Base-by-base conservation (phyloP, 2,329 filamentous ascomycete species). In the Ceratocystis variospora region DNA sequence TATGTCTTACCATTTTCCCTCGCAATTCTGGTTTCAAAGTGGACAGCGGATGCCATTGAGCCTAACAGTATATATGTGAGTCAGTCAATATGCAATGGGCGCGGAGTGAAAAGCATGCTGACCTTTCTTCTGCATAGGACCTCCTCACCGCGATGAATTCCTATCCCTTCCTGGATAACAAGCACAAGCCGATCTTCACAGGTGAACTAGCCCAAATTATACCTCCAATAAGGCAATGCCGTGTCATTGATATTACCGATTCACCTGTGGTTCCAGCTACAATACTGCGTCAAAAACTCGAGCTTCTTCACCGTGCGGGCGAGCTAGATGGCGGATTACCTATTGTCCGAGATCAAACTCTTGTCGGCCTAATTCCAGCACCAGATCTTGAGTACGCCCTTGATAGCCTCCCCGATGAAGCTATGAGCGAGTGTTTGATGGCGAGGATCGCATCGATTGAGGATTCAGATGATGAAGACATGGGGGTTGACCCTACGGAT, bases 101-200 rank as follows among this genome's bases (percentile, higher is more conserved):
- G 1, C 15, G 12, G 10, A 22, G 46, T 3, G 25, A 37, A 8
- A 37, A 15, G 31, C 37, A 45, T 15, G 37, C 68, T 70, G 46
- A 71, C 17, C 1, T 12, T 28, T 37, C 15, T 6, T 45, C 2
- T 41, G 37, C 12, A 5, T 71, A 89, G 84, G 94, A 97, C 73
- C 83, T 97, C 10, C 80, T 97, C 19, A 97, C 92, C 0, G 91
- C 94, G 73, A 93, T 99, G 88, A 97, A 99, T 75, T 88, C 90
- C 2, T 99, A 97, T 70, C 94, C 94, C 0, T 96, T 95, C 77
- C 82, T 99, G n/a, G 91, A 96, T 76, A 96, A 95, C 77, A 97
- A 96, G 75, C 84, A 92, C 69, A 91, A 95, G 70, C 92, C 93
- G 0, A 81, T 95, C 19, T 96, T 96, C 74, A 96, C 92, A 0